Percentiles rank a stretch among this genome's conserved stretches.
These are phyloP conservation scores for Pelargonium citronellum DNA, from an alignment of 441 rosid genomes.

Conservation along the genomic window DNA sequence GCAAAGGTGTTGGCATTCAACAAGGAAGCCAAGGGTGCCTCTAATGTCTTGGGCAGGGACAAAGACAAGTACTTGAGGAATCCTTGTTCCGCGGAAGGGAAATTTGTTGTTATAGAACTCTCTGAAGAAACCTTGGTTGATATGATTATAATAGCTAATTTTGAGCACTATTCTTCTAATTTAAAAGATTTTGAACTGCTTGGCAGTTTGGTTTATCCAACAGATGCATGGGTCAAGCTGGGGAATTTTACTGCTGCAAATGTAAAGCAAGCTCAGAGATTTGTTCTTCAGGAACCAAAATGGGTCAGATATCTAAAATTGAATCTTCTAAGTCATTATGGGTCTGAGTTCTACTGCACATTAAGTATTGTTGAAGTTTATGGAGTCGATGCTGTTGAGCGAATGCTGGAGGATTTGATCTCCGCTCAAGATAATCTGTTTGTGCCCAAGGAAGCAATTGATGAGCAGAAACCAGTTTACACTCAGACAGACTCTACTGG, in stretches of 20 bases:
- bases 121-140: constrained; percentile 89
- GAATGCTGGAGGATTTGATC: constrained; percentile 85
- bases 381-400: constrained; percentile 88
- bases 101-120: constrained; percentile 69
- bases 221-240: constrained; percentile 63
- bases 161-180: constrained; percentile 88
- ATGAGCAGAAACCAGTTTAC: constrained; percentile 26
- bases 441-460: constrained; percentile 37
- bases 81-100: constrained; percentile 86
- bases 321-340: constrained; percentile 67
- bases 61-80: constrained; percentile 88
- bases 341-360: constrained; percentile 85
- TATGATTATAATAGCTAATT: constrained; percentile 70
- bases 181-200: constrained; percentile 65
- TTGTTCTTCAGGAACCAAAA: constrained; percentile 54
- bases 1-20: constrained; percentile 72
- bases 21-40: constrained; percentile 86
- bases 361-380: constrained; percentile 68
- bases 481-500: constrained; percentile 28
- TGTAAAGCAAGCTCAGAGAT: constrained; percentile 63
- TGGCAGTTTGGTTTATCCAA: constrained; percentile 77
- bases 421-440: constrained; percentile 47
- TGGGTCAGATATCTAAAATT: constrained; percentile 82
- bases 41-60: constrained; percentile 64
- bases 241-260: constrained; percentile 78